These are phyloP conservation scores for Xylariaceae sp. DNA, from an alignment of 2,329 filamentous ascomycete species.

Conservation along the genomic window DNA sequence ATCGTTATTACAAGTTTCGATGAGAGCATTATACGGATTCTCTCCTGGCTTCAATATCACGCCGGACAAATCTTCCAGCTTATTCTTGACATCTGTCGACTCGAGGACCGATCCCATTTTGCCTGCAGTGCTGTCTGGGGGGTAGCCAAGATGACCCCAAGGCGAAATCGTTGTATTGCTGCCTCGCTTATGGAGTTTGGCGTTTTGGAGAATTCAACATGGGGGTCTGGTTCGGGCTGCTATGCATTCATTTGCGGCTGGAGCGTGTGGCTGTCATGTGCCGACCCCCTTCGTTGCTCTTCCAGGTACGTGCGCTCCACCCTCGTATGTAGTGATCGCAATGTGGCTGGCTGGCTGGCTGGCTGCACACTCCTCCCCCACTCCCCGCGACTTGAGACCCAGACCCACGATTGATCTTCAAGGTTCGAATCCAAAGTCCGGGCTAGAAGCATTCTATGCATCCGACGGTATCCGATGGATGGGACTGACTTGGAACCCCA, in stretches of 20 bases:
- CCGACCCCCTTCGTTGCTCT: not conserved
- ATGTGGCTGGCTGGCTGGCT: too few relatives aligned
- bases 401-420: too few relatives aligned
- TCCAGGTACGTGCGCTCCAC: not conserved
- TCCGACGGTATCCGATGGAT: too few relatives aligned
- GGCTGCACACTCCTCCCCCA: too few relatives aligned
- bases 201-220: too few relatives aligned
- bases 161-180: not conserved
- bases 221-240: not conserved
- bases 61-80: slow-evolving; percentile 61
- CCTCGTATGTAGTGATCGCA: not conserved
- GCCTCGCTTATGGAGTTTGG: too few relatives aligned
- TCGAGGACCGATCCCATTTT: slow-evolving; percentile 47
- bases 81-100: slow-evolving; percentile 53
- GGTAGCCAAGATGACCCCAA: too few relatives aligned
- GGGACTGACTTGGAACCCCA: too few relatives aligned
- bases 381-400: too few relatives aligned
- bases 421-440: too few relatives aligned
- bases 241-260: slow-evolving; percentile 13
- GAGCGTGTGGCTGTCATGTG: not conserved
- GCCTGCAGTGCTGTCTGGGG: too few relatives aligned
- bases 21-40: slow-evolving; percentile 80
- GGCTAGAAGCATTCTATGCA: too few relatives aligned
- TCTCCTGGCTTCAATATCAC: slow-evolving; percentile 56
- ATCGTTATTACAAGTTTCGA: slow-evolving; percentile 69